Conservation (phyloP, 208 protist species). For the Vickermania spadyakhi region DNA sequence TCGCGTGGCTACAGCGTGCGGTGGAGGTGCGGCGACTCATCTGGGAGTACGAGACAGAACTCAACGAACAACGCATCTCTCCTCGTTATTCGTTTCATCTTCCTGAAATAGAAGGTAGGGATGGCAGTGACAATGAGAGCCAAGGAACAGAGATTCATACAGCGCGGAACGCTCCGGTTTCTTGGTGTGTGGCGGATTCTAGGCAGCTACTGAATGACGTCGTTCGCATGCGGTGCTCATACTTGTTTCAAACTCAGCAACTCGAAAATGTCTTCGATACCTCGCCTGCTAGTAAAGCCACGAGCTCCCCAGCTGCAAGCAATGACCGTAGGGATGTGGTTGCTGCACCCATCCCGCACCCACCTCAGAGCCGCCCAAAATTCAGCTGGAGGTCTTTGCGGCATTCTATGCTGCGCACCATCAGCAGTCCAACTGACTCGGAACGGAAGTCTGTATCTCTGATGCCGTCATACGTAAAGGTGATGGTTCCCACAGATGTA, state of each 20-base stretch:
- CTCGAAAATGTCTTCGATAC: no score
- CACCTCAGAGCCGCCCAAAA: background rate
- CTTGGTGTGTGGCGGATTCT: background rate
- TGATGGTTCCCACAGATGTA: background rate
- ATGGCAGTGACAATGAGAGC: background rate
- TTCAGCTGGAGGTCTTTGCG: background rate
- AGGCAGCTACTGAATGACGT: background rate
- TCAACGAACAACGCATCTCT: background rate
- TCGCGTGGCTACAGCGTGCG: conserved; percentile 2
- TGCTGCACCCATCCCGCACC: background rate
- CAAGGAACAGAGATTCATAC: background rate
- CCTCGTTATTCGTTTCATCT: background rate
- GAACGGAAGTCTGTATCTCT: no score
- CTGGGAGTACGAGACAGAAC: background rate
- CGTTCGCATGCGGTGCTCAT: background rate
- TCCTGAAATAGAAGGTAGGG: background rate
- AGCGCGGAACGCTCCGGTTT: background rate
- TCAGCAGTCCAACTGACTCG: background rate
- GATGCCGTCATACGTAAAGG: background rate
- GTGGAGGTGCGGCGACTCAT: background rate
- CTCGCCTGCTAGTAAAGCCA: no score
- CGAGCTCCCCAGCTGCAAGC: background rate
- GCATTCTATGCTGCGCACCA: background rate
- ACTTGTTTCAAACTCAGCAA: no score
- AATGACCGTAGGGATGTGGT: background rate